Evolutionary conservation across 371 early-diverging fungal genomes (phyloP), one percentile per base, ranked within the genome.

Genomic region (Rhizopus delemar): DNA sequence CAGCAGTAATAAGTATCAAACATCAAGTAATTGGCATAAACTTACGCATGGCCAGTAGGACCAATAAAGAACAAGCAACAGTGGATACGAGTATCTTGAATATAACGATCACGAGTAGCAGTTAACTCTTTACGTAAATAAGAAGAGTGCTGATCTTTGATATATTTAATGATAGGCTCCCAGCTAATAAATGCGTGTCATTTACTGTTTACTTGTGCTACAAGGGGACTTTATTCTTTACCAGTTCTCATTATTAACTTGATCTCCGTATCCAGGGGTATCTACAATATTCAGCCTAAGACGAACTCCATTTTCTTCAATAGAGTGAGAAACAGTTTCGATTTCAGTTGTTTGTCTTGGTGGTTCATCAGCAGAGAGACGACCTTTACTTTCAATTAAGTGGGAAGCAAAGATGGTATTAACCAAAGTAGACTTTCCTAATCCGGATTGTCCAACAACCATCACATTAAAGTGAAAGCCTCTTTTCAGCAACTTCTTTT

Each of bases 381-480:
- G 88, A 45, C 88, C 93, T 80, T 92, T 90, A 66, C 85, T 86
- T 71, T 93, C 92, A 65, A 92, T 86, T 62, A 93, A 80, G 56
- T 93, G 93, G 28, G 90, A 84, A 43, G 93, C 86, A 75, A 93
- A 93, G 60, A 91, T 83, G 60, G 99, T 97, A 85, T 98, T 98
- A 70, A 99, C 89, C 56, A 99, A 85, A 35, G 99, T 99, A 8
- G 98, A 94, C 78, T 99, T 97, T 62, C 99, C 99, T 60, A 99
- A 83, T 22, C 99, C 99, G 54, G 95, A 91, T 87, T 97, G 96
- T 58, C 95, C 95, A 63, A 93, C 95, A 41, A 95, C 87, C 86
- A 95, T 92, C 63, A 97, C 83, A 80, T 97, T 97, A 77, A 96
- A 92, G 69, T 88, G 87, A 77, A 97, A 95, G 35, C 96, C 96